Evolutionary conservation across 192 early-diverging fungal species (phyloP).

Genomic region (Dispira simplex): DNA sequence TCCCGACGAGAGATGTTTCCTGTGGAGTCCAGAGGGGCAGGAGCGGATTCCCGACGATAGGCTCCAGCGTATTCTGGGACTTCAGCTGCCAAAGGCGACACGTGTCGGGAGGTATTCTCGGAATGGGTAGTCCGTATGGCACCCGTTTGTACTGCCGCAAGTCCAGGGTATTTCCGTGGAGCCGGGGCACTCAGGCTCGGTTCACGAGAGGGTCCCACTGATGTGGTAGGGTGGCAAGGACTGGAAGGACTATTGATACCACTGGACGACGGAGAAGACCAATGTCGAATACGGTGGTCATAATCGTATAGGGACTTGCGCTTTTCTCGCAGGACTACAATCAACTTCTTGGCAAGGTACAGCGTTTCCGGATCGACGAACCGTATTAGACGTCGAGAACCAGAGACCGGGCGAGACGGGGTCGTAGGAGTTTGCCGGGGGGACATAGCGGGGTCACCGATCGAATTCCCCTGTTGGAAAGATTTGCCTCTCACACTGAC

Average conservation of each 20-base stretch:
- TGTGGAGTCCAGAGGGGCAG: too few relatives aligned
- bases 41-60: too few relatives aligned
- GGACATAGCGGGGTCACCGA: neutral
- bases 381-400: neutral
- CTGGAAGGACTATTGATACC: constrained; percentile 10
- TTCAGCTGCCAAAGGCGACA: too few relatives aligned
- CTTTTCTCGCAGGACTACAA: constrained; percentile 18
- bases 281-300: neutral
- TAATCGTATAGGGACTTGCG: constrained; percentile 11
- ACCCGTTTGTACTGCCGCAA: constrained; percentile 14
- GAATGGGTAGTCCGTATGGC: constrained; percentile 11
- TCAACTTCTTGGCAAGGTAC: constrained; percentile 29
- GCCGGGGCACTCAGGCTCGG: constrained; percentile 27
- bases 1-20: too few relatives aligned
- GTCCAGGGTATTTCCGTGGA: constrained; percentile 14
- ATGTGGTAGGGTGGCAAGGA: constrained; percentile 11
- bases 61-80: too few relatives aligned
- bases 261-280: constrained; percentile 10
- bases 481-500: neutral
- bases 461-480: neutral
- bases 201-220: constrained; percentile 26
- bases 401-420: too few relatives aligned
- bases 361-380: constrained; percentile 25
- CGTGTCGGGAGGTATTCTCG: too few relatives aligned
- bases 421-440: neutral